phyloP scores from a whole-genome alignment of 2,329 filamentous ascomycete genomes.

The Stemphylium lycopersici region DNA sequence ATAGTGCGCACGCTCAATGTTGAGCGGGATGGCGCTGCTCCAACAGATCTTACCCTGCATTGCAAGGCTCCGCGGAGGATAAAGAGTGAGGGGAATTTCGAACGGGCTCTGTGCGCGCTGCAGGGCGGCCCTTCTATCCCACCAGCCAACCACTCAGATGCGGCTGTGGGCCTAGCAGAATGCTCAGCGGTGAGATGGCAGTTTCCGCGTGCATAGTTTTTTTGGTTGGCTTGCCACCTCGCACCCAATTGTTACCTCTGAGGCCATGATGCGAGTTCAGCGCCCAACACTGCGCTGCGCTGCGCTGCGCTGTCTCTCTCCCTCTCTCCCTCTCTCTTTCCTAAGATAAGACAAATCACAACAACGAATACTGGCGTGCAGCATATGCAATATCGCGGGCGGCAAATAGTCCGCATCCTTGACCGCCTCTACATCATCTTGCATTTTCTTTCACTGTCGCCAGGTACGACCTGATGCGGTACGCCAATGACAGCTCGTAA shows the following conservation, averaged over 20 bases:
- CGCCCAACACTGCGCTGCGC: constrained; percentile 4
- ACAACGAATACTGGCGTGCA: neutral
- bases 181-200: constrained; percentile 30
- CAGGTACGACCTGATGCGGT: constrained; percentile 22
- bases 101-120: constrained; percentile 9
- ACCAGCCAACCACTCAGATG: constrained; percentile 24
- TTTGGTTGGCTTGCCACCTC: constrained; percentile 18
- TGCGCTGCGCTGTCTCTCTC: no score
- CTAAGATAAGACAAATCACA: neutral
- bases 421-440: constrained; percentile 29
- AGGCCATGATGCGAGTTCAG: constrained; percentile 10
- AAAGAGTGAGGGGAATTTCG: constrained; percentile 12
- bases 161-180: neutral
- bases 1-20: constrained; percentile 11
- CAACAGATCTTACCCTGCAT: constrained; percentile 30
- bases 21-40: constrained; percentile 26
- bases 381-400: constrained; percentile 8
- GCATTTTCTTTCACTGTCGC: constrained; percentile 19
- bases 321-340: neutral
- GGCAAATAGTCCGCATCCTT: constrained; percentile 16
- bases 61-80: constrained; percentile 12
- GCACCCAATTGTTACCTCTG: neutral
- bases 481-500: constrained; percentile 20
- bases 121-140: constrained; percentile 26
- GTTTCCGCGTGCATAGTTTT: constrained; percentile 13